Conservation (phyloP, 129 eudicot genomes). For the Centaurea solstitialis region DNA sequence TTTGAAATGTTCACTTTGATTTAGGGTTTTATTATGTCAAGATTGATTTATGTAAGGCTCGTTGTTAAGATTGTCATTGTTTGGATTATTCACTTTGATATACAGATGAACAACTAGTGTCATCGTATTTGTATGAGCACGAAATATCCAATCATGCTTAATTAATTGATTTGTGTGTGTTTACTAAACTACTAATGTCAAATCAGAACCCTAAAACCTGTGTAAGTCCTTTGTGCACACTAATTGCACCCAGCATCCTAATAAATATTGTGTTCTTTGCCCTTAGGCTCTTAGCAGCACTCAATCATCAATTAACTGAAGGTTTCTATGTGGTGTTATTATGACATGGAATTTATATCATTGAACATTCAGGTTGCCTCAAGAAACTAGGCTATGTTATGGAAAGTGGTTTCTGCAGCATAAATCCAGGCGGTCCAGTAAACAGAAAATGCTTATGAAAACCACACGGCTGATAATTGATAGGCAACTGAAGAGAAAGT, state of each 20-base stretch:
- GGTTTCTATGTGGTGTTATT: conserved; percentile 17
- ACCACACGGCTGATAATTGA: conserved; percentile 20
- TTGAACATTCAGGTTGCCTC: conserved; percentile 27
- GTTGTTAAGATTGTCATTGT: neutral
- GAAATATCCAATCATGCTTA: neutral
- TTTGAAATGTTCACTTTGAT: too few relatives aligned
- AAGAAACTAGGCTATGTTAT: conserved; percentile 19
- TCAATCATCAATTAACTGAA: neutral
- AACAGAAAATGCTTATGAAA: conserved; percentile 30
- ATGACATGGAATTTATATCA: conserved; percentile 25
- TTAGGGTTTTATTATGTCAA: neutral
- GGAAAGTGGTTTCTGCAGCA: conserved; percentile 29
- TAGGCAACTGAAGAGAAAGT: conserved; percentile 19
- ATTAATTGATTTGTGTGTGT: conserved; percentile 5
- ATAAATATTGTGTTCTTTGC: neutral
- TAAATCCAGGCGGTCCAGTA: conserved; percentile 1
- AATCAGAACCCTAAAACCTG: neutral
- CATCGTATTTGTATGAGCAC: neutral
- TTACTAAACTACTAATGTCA: neutral
- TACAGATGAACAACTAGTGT: neutral
- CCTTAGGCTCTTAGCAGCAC: neutral
- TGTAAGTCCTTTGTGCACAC: too few relatives aligned
- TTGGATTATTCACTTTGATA: neutral
- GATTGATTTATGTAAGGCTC: neutral
- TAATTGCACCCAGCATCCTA: neutral